Percentiles rank a stretch among this genome's conserved stretches.
These are phyloP conservation scores for Strigomonas oncopelti DNA, from an alignment of 208 protist species.

Conservation along the genomic window DNA sequence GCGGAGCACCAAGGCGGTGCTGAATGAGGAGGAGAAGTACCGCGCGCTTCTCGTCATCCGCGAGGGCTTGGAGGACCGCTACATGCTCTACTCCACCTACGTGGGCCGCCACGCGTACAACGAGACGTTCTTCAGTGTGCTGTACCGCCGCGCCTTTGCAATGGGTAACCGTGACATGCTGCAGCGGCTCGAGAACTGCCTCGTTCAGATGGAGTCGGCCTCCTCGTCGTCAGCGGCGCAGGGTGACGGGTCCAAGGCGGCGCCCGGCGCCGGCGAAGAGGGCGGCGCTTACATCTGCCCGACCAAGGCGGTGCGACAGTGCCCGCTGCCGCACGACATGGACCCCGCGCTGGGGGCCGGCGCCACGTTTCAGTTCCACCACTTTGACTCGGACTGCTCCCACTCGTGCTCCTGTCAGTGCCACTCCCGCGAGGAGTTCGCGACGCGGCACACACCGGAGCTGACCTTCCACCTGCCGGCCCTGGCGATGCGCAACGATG, in stretches of 20 bases:
- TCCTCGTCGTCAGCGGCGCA: not conserved
- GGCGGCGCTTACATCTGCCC: not conserved
- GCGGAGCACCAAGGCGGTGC: not conserved
- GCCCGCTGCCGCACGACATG: conserved; percentile 26
- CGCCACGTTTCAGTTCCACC: conserved; percentile 65
- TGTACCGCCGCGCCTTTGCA: conserved; percentile 68
- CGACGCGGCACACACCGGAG: conserved; percentile 31
- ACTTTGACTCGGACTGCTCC: conserved; percentile 59
- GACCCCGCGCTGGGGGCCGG: conserved; percentile 19
- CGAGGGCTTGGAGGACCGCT: conserved; percentile 77
- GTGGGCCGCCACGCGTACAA: conserved; percentile 56
- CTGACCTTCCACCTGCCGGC: conserved; percentile 42
- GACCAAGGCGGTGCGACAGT: conserved; percentile 13
- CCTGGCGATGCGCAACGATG: conserved; percentile 43
- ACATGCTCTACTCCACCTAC: conserved; percentile 58
- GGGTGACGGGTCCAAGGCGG: not conserved
- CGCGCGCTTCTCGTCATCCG: conserved; percentile 35
- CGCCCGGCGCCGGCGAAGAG: not conserved
- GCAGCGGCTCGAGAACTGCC: conserved; percentile 72
- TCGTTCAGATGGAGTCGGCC: conserved; percentile 42
- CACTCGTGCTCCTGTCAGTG: conserved; percentile 50
- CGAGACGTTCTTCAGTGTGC: conserved; percentile 67
- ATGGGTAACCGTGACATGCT: conserved; percentile 53
- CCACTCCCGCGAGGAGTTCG: conserved; percentile 44
- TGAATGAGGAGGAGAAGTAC: conserved; percentile 22